Evolutionary conservation across 176 grass and related monocot species (phyloP).

Genomic region (Eremochloa ophiuroides): DNA sequence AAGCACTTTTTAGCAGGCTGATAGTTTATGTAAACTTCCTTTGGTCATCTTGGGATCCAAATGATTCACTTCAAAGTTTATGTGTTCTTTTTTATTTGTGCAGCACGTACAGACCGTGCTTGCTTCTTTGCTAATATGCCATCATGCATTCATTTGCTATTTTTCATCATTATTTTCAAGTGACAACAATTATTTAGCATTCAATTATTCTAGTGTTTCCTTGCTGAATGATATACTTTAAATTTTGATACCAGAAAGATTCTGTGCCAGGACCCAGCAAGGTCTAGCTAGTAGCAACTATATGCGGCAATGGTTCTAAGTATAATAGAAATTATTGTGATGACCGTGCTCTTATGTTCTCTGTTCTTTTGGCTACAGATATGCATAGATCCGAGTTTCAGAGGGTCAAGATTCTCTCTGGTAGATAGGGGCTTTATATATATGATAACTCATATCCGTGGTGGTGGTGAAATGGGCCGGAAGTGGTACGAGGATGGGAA

Average conservation of each 20-base stretch:
- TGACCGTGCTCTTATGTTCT: neutral
- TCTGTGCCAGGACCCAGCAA: neutral
- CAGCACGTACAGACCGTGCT: neutral
- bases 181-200: neutral
- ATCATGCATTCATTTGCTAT: neutral
- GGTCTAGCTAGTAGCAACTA: neutral
- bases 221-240: neutral
- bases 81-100: neutral
- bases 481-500: slow-evolving; percentile 94
- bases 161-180: neutral
- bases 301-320: neutral
- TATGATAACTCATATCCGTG: slow-evolving; percentile 81
- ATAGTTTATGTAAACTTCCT: neutral
- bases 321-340: neutral
- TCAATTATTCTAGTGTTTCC: neutral
- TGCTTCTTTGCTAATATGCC: neutral
- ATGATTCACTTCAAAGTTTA: slow-evolving; percentile 16
- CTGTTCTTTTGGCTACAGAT: slow-evolving; percentile 31
- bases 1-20: neutral
- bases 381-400: slow-evolving; percentile 78
- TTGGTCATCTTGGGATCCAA: neutral
- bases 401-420: slow-evolving; percentile 59
- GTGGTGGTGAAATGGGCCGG: slow-evolving; percentile 94
- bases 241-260: neutral
- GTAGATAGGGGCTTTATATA: slow-evolving; percentile 84